Conservation (phyloP, 352 stramenopile genomes). For the Pythium brassicae region DNA sequence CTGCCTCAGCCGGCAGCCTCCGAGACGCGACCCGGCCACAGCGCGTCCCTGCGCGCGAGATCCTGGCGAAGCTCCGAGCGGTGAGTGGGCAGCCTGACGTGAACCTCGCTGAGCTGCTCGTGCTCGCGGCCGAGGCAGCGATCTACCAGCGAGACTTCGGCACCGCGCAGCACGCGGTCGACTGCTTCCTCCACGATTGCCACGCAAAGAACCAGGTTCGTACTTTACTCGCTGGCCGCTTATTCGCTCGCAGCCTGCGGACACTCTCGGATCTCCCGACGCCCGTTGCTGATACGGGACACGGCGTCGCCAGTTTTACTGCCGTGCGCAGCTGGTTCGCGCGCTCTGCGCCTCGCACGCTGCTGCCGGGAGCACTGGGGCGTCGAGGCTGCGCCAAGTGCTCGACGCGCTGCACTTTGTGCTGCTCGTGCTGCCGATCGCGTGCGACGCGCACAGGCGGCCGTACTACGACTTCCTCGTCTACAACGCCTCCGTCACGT, state of each 20-base stretch:
- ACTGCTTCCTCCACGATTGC: constrained; percentile 72
- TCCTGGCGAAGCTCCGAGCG: constrained; percentile 30
- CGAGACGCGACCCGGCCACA: neutral
- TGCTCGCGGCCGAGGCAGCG: constrained; percentile 66
- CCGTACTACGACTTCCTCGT: constrained; percentile 87
- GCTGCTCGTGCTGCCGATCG: constrained; percentile 68
- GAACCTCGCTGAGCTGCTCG: constrained; percentile 68
- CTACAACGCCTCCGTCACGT: constrained; percentile 88
- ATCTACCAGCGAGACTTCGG: constrained; percentile 66
- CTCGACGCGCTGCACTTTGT: constrained; percentile 78
- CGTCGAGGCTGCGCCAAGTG: constrained; percentile 37
- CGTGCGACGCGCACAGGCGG: constrained; percentile 46
- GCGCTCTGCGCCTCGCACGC: constrained; percentile 55
- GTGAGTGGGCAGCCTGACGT: constrained; percentile 35
- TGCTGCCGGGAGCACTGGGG: constrained; percentile 33
- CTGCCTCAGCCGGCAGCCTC: neutral
- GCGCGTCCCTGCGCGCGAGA: constrained; percentile 24
- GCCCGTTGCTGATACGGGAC: neutral
- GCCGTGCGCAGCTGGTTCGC: constrained; percentile 76
- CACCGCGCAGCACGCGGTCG: constrained; percentile 39
- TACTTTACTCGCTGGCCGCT: neutral
- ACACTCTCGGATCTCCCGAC: too few relatives aligned
- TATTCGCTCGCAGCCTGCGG: neutral
- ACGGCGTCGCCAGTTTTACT: constrained; percentile 66
- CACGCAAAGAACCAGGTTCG: constrained; percentile 74